A percentile compares a stretch with the other conserved stretches of the same genome.
Conservation (phyloP, 805 yeast species). For the Nakazawaea wickerhamii region DNA sequence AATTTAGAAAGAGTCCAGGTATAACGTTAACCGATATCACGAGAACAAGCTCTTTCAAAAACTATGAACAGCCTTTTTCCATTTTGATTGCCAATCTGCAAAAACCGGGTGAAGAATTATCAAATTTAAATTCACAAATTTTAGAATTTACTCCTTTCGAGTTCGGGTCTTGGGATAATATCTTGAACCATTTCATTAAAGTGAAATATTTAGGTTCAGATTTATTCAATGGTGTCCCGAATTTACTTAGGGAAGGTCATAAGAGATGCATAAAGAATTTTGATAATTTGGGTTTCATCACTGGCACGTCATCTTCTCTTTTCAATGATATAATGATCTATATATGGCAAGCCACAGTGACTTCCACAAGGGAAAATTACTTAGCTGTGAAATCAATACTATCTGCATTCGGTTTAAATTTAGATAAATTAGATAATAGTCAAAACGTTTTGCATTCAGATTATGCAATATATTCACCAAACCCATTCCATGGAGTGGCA, state of each 20-base stretch:
- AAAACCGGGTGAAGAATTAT: conserved; percentile 28
- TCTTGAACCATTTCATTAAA: conserved; percentile 41
- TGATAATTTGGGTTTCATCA: conserved; percentile 55
- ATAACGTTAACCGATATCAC: conserved; percentile 35
- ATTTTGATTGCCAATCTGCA: conserved; percentile 37
- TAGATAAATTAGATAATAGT: conserved; percentile 19
- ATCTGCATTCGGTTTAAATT: conserved; percentile 38
- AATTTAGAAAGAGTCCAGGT: conserved; percentile 28
- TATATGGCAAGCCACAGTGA: conserved; percentile 35
- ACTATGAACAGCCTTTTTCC: conserved; percentile 43
- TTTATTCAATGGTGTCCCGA: conserved; percentile 37
- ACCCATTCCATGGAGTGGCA: conserved; percentile 44
- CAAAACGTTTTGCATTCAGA: conserved; percentile 36
- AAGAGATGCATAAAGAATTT: conserved; percentile 43
- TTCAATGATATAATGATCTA: conserved; percentile 51
- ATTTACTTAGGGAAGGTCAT: conserved; percentile 7
- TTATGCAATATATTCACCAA: conserved; percentile 56
- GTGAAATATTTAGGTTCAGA: conserved; percentile 48
- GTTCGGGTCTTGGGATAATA: conserved; percentile 62
- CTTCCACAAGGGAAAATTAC: conserved; percentile 27
- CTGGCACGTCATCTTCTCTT: conserved; percentile 60
- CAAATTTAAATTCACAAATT: conserved; percentile 35
- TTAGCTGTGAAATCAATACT: conserved; percentile 30
- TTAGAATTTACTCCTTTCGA: conserved; percentile 63
- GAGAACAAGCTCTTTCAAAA: conserved; percentile 30